phyloP scores from a whole-genome alignment of 306 rosid genomes.

The Phaseolus lunatus region DNA sequence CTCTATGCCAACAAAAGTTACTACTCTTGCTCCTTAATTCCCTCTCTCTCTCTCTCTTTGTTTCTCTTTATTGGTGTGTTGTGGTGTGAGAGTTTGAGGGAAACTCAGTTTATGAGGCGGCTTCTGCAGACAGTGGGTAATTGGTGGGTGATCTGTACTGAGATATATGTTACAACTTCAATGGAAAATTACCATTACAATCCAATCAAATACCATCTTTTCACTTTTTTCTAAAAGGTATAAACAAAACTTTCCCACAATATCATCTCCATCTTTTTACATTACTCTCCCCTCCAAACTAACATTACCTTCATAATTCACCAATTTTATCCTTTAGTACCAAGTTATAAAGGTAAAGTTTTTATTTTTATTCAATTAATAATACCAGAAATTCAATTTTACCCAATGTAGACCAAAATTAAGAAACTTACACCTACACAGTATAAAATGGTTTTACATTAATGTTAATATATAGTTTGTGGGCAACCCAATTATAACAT shows the following conservation, averaged over 20 bases:
- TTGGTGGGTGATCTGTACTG: slow-evolving; percentile 56
- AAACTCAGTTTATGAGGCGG: slow-evolving; percentile 76
- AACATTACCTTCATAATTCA: too few species aligned
- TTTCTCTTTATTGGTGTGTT: slow-evolving; percentile 36
- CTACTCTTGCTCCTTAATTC: slow-evolving; percentile 26
- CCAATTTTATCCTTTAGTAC: too few species aligned
- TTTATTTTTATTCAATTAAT: too few species aligned
- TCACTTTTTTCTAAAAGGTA: not conserved
- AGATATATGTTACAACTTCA: not conserved
- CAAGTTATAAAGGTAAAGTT: too few species aligned
- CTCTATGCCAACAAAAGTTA: slow-evolving; percentile 43
- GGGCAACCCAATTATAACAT: too few species aligned
- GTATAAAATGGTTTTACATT: too few species aligned
- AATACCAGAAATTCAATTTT: too few species aligned
- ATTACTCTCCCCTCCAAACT: too few species aligned
- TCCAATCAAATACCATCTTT: not conserved
- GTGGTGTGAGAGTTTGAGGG: slow-evolving; percentile 35
- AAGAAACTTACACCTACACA: too few species aligned
- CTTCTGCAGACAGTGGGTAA: slow-evolving; percentile 58
- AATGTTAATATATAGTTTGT: too few species aligned
- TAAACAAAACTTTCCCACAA: not conserved
- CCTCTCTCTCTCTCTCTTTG: slow-evolving; percentile 29
- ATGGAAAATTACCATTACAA: slow-evolving; percentile 46
- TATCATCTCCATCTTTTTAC: not conserved
- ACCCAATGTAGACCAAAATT: too few species aligned